phyloP scores from a whole-genome alignment of 495 filamentous ascomycete genomes.

The Podospora comata region DNA sequence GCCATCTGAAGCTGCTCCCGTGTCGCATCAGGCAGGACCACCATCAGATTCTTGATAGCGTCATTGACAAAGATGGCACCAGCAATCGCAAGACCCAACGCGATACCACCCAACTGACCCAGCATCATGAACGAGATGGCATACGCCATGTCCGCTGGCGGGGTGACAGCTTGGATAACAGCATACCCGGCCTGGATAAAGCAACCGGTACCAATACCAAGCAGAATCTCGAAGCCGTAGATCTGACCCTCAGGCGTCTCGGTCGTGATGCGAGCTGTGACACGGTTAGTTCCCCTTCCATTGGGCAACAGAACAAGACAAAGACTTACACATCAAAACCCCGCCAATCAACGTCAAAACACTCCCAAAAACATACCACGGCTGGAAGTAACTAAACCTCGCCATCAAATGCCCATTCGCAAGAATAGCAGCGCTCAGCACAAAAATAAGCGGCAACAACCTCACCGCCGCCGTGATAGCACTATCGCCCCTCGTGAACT shows the following conservation, averaged over 20 bases:
- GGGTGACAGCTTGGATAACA: constrained; percentile 49
- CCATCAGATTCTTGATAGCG: too few species aligned
- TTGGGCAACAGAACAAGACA: too few species aligned
- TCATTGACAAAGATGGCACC: constrained; percentile 11
- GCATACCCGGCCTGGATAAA: constrained; percentile 50
- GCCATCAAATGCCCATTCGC: constrained; percentile 51
- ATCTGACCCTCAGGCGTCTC: constrained; percentile 38
- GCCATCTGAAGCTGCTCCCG: too few species aligned
- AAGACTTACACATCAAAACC: constrained; percentile 40
- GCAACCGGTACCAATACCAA: constrained; percentile 53
- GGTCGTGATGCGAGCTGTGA: neutral
- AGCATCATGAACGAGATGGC: constrained; percentile 51
- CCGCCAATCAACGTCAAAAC: constrained; percentile 49
- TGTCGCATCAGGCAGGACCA: too few species aligned
- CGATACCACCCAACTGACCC: constrained; percentile 10
- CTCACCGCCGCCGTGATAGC: constrained; percentile 52
- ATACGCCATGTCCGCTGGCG: constrained; percentile 36
- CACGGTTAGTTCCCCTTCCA: too few species aligned
- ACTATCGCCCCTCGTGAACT: constrained; percentile 51
- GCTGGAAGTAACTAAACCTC: constrained; percentile 52
- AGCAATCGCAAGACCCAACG: constrained; percentile 15
- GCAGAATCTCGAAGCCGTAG: constrained; percentile 53
- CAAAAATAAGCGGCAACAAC: constrained; percentile 55
- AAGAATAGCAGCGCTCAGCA: constrained; percentile 46
- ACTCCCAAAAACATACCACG: constrained; percentile 54